Evolutionary conservation across 768 basidiomycete species (phyloP), one percentile per base, ranked within the genome.

Genomic region (Clitopilus passeckerianus): DNA sequence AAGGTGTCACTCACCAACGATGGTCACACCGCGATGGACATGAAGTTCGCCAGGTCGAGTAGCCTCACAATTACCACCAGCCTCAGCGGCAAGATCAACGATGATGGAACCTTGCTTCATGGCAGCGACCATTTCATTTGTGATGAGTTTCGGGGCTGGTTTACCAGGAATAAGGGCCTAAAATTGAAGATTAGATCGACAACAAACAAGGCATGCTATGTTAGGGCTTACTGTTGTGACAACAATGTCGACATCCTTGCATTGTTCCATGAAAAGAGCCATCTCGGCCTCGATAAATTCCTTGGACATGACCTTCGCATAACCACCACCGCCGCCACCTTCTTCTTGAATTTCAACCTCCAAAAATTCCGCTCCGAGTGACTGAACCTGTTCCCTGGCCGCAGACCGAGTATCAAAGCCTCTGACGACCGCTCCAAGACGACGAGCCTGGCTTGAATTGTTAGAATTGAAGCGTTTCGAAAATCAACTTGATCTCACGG

Each of bases 71-170:
- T 95, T 95, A 14, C 93, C 93, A n/a, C 93, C 92, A 50, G 91
- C 83, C 74, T 95, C 93, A 15, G 91, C 88, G 37, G 93, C 93
- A 60, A 91, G 70, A 70, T 95, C 93, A 24, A 94, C 92, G 56
- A 95, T 84, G 27, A 95, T 86, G 5, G 93, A 94, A 23, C 93
- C 93, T 74, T 90, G 91, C 65, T 90, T 93, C 93, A 95, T 93
- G n/a, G 86, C 89, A 41, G 86, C 83, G 14, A 95, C 80, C 89
- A 94, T 93, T 77, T 91, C 88, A 61, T 86, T 79, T 5, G 86
- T 90, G 67, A 95, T 92, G 46, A 95, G 70, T 68, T 86, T 94
- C 0, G 93, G 93, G 1, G 93, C 93, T 8, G 89, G 90, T 77
- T 84, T 86, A 10, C 93, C 93, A 23, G 93, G 93, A 66, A 93